Conservation (phyloP, 176 grass and related monocot species). For the Areca catechu region DNA sequence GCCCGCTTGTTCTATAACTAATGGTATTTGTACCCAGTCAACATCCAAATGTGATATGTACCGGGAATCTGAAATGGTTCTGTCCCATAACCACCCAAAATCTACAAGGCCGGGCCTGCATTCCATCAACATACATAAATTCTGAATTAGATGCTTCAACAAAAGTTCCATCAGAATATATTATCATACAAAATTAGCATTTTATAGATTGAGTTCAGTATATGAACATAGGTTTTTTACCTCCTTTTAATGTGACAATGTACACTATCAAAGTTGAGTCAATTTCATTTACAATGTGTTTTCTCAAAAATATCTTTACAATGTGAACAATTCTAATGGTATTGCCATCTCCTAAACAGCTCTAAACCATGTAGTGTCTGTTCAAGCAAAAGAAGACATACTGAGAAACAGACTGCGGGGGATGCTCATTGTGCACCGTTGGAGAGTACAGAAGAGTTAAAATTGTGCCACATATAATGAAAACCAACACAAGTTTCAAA, state of each 20-base stretch:
- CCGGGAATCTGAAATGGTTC: conserved; percentile 5
- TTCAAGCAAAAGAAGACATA: neutral
- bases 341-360: neutral
- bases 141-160: too few relatives aligned
- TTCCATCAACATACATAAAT: neutral
- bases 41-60: conserved; percentile 29
- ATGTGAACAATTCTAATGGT: neutral
- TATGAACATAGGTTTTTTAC: too few relatives aligned
- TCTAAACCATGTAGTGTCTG: neutral
- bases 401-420: conserved; percentile 3
- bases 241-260: too few relatives aligned
- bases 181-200: too few relatives aligned
- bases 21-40: conserved; percentile 36
- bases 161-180: too few relatives aligned
- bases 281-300: too few relatives aligned
- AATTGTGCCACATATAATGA: conserved; percentile 19
- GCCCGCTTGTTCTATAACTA: neutral
- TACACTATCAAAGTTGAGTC: too few relatives aligned
- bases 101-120: conserved; percentile 28
- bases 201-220: too few relatives aligned
- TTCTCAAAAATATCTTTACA: too few relatives aligned
- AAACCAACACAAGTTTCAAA: conserved; percentile 30
- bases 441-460: conserved; percentile 27
- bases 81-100: conserved; percentile 24
- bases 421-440: conserved; percentile 4